Base-by-base conservation (phyloP, 2,329 filamentous ascomycete genomes). In the Coniella lustricola region DNA sequence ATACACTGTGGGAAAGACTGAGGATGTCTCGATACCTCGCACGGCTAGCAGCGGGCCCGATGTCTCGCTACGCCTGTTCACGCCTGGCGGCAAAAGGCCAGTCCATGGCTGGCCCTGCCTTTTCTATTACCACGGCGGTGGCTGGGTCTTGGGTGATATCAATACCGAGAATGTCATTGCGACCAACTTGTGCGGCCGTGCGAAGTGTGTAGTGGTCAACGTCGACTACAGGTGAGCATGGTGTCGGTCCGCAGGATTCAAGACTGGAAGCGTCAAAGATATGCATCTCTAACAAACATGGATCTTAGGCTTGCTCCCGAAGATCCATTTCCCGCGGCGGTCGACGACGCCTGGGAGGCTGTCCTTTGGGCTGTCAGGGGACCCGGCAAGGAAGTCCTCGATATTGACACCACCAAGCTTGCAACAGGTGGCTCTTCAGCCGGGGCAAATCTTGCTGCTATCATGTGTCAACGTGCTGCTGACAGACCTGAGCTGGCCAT, bases 131-230 rank as follows among this genome's bases (percentile, higher is more conserved):
- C 77, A 81, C 54, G 77, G 77, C 4, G 77, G 77, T 1, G 77
- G 77, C 3, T 81, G 76, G 75, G 76, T 80, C 3, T 55, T 80
- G 25, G 77, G 77, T 0, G 76, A 73, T 39, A 77, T 80, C 37
- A 68, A 76, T 51, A 79, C 75, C 0, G 77, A 81, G 62, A 80
- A 81, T 54, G 67, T 70, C 3, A 72, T 80, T 3, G 75, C 74
- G 44, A 71, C 74, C n/a, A 71, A 79, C 54, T 58, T 81, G 10
- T 78, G 74, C 53, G 65, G 66, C 18, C 64, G 73, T 10, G 70
- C 67, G 0, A 68, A 67, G 7, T 74, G 70, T 48, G 74, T 80
- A 0, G 75, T 80, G 1, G 65, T 80, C n/a, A 70, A 71, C 1
- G 72, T 75, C 1, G 75, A 79, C 53, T 80, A 79, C 54, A 65